Base-by-base conservation (phyloP, 306 rosid species). In the Cicer judaicum region DNA sequence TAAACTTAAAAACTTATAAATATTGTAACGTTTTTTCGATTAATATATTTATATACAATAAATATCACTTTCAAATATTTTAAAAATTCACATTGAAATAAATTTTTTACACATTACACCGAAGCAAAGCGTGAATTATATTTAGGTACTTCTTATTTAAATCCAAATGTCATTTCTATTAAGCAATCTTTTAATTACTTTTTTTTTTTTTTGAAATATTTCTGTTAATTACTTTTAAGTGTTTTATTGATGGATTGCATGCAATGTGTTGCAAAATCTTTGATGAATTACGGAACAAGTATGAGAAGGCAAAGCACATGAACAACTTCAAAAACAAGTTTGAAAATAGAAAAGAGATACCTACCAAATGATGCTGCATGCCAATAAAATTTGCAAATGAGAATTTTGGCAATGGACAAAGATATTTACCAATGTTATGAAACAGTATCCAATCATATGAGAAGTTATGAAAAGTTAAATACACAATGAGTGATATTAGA, bases 371-470 rank as follows among this genome's bases (percentile, higher is more conserved):
- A 2, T 48, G 40, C 10, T 61, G 11, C 80, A 68, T 68, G 53
- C 63, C 9, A 67, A 54, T 47, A 36, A 73, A 24, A 24, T 2
- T 36, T 78, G 15, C 50, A 42, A 11, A 39, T 40, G 16, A 43
- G 16, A 18, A 74, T 53, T 59, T 68, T 76, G 53, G 80, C 77
- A 8, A 40, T 15, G 73, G 40, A 73, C 40, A 56, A 49, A 43
- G 24, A 34, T 75, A 41, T 15, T 41, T 73, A 21, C 73, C 7
- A 0, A n/a, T 29, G 5, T 29, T 29, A 29, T 29, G 5, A 29
- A 29, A 29, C 5, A 29, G 5, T 29, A 29, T 29, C 36, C 36
- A 29, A 29, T 3, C 5, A 29, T 29, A 41, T 56, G 50, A 55
- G 54, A 55, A 55, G 40, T 56, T 55, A 64, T 61, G 36, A 24